These are phyloP conservation scores for Neoboletus subvelutipes DNA, from an alignment of 768 basidiomycete genomes.

Conservation along the genomic window DNA sequence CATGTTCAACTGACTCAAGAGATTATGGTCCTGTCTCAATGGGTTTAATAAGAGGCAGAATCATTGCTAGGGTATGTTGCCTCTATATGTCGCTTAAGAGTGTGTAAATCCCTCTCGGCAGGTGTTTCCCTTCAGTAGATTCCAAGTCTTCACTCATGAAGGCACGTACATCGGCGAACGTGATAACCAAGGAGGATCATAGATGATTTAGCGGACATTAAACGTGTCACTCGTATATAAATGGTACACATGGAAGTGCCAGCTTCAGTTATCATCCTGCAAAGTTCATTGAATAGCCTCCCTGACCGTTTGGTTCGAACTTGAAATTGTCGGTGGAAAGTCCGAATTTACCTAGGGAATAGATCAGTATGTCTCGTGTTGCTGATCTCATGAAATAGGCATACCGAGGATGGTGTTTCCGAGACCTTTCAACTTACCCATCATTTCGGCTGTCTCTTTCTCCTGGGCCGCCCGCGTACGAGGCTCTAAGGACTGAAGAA, in stretches of 20 bases:
- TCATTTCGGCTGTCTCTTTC: constrained; percentile 86
- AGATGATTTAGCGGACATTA: background rate
- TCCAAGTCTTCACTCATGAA: constrained; percentile 24
- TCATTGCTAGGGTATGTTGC: constrained; percentile 59
- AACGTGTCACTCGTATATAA: background rate
- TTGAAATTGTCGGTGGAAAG: constrained; percentile 97
- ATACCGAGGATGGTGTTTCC: constrained; percentile 87
- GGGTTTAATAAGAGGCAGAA: constrained; percentile 66
- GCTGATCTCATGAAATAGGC: constrained; percentile 14
- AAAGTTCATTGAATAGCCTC: constrained; percentile 96
- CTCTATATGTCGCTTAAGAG: background rate
- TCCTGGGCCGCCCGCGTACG: constrained; percentile 77
- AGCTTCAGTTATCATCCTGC: constrained; percentile 37
- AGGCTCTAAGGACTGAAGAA: constrained; percentile 58
- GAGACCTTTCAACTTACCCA: constrained; percentile 87
- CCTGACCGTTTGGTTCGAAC: constrained; percentile 89
- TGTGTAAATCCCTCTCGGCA: constrained; percentile 11
- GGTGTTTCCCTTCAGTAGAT: constrained; percentile 33
- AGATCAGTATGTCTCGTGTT: background rate
- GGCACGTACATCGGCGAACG: constrained; percentile 23
- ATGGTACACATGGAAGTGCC: background rate
- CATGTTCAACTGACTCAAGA: constrained; percentile 83
- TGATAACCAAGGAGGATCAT: background rate
- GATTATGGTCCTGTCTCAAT: constrained; percentile 91
- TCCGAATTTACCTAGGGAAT: constrained; percentile 77